Evolutionary conservation across 73 alveolate species (phyloP).

Genomic region (Blepharisma japonicum): DNA sequence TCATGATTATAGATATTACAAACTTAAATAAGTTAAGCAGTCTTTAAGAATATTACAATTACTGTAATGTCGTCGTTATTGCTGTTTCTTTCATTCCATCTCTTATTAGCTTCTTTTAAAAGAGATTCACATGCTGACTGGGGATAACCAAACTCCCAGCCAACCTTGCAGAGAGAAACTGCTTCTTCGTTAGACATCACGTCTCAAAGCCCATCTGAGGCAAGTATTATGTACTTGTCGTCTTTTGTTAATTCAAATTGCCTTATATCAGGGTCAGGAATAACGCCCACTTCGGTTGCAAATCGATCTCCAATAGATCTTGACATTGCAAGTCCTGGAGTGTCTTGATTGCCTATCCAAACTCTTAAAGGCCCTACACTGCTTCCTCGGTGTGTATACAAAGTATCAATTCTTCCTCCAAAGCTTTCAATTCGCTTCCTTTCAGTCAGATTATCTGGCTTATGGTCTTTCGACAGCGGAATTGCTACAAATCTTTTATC

Average conservation of each 20-base stretch:
- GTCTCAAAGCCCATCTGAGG: constrained; percentile 26
- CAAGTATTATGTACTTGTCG: background rate
- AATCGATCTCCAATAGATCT: constrained; percentile 44
- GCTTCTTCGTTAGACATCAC: background rate
- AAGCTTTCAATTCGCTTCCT: constrained; percentile 68
- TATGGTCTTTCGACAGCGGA: constrained; percentile 91
- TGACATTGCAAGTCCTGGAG: constrained; percentile 46
- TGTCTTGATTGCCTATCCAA: constrained; percentile 31
- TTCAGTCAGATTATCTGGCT: constrained; percentile 91
- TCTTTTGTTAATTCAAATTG: background rate
- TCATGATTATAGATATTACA: constrained; percentile 13
- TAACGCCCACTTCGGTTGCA: constrained; percentile 40
- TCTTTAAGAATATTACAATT: background rate
- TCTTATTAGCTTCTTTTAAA: background rate
- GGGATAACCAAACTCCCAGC: background rate
- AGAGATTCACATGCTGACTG: background rate
- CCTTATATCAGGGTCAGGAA: constrained; percentile 30
- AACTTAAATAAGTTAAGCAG: too few species aligned
- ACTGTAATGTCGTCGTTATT: constrained; percentile 1
- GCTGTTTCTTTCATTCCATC: background rate
- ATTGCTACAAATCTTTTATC: constrained; percentile 46
- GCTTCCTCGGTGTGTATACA: constrained; percentile 28
- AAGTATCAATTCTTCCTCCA: constrained; percentile 87
- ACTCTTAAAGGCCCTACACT: constrained; percentile 46
- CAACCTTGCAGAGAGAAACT: background rate